Evolutionary conservation across 2,329 filamentous ascomycete genomes (phyloP), one percentile per base, ranked within the genome.

Genomic region (Claviceps cyperi): DNA sequence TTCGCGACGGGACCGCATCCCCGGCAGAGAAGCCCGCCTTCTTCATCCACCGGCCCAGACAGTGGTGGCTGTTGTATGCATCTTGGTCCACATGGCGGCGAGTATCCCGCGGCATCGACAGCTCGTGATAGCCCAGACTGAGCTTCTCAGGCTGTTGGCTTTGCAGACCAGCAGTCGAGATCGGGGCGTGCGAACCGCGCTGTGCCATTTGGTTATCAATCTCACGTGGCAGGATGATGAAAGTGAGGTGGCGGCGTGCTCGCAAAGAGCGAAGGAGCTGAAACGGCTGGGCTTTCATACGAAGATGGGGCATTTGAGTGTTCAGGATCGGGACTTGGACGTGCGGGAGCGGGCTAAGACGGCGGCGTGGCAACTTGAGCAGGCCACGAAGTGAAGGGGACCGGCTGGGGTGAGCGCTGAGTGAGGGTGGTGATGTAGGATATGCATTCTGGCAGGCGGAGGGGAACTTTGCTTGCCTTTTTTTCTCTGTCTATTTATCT

Each of bases 41-140:
- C 62, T 81, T 9, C 72, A 78, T 52, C 75, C 78, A 8, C 76
- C 78, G 54, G 62, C 75, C 22, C 84, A 87, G 64, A 84, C 96
- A 54, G 76, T 96, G 48, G 77, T 79, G 58, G 77, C 86, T 2
- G 84, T 91, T 11, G 79, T 88, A 28, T 92, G 82, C 62, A 82
- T 96, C 51, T 74, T 97, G 46, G 83, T 92, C 14, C 89, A 97
- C 67, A 80, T 97, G 58, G 88, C 89, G 17, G 91, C 90, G 9
- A 87, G 87, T 55, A 73, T 82, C 13, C 81, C 88, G 3, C 76
- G 78, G 32, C 88, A 96, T 65, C 81, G 88, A 50, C 81, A 90
- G 60, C 69, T 87, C 15, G 73, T 94, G 11, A 79, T 94, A 48
- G 75, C 81, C 3, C 89, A 96, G 64, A 83, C 79, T 2, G 77